Evolutionary conservation across 1,284 basidiomycete species (phyloP).

Genomic region (Polyporus tsugae): DNA sequence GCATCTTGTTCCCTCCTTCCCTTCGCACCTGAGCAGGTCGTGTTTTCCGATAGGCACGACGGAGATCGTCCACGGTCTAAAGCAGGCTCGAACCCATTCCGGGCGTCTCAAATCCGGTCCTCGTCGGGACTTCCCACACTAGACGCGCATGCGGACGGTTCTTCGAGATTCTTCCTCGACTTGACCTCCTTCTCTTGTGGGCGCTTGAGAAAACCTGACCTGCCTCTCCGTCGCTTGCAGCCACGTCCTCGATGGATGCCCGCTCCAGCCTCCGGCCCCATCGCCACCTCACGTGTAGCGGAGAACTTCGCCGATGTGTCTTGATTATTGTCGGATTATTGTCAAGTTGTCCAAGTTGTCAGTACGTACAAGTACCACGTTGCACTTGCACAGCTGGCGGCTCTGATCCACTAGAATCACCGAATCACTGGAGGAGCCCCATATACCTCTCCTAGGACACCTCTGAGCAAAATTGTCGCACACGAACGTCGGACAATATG

Average conservation of each 20-base stretch:
- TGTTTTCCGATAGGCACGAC: neutral
- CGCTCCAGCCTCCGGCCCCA: neutral
- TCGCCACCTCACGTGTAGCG: neutral
- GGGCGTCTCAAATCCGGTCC: slow-evolving; percentile 19
- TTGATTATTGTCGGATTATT: neutral
- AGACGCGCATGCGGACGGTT: slow-evolving; percentile 8
- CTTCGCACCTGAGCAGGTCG: neutral
- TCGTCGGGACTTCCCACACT: slow-evolving; percentile 18
- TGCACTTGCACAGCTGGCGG: neutral
- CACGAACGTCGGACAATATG: neutral
- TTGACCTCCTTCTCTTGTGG: slow-evolving; percentile 15
- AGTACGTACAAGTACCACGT: neutral
- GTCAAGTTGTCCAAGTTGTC: neutral
- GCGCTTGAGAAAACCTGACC: slow-evolving; percentile 18
- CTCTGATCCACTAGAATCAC: neutral
- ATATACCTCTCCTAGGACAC: neutral
- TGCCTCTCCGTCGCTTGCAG: neutral
- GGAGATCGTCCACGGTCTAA: neutral
- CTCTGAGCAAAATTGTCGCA: neutral
- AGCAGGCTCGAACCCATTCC: neutral
- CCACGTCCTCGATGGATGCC: neutral
- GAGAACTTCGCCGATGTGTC: neutral
- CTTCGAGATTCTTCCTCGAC: no score
- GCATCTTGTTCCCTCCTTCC: neutral
- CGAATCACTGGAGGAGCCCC: neutral